A percentile compares a stretch with the other conserved stretches of the same genome.
These are phyloP conservation scores for Rhizophagus clarus DNA, from an alignment of 192 early-diverging fungal species.

Conservation along the genomic window DNA sequence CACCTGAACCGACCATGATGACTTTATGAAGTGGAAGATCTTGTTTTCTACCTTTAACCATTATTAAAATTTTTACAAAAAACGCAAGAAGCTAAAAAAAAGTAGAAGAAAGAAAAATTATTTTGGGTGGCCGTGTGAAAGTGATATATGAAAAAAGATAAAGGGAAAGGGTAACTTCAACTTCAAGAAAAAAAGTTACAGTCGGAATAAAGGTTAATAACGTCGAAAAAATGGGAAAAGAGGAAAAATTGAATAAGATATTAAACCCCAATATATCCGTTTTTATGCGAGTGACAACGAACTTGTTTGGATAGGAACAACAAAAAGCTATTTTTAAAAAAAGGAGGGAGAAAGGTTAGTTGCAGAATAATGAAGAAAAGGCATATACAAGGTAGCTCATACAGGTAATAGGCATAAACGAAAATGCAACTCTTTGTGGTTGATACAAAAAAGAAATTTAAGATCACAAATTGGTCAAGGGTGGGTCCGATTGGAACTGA, in stretches of 20 bases:
- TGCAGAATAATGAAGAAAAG: conserved; percentile 23
- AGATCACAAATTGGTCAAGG: neutral
- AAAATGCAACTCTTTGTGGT: conserved; percentile 1
- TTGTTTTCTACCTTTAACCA: conserved; percentile 71
- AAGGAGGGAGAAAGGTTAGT: neutral
- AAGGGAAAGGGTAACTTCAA: neutral
- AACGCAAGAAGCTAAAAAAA: neutral
- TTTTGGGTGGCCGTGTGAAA: neutral
- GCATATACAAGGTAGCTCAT: conserved; percentile 1
- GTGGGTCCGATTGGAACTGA: conserved; percentile 3
- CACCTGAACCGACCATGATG: conserved; percentile 91
- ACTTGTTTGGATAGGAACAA: neutral
- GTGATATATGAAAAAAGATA: neutral
- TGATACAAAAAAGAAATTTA: neutral
- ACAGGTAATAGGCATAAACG: conserved; percentile 4
- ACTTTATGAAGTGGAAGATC: conserved; percentile 85
- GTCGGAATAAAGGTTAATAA: neutral
- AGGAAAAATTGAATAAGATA: neutral
- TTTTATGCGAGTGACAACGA: neutral
- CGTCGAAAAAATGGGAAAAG: neutral
- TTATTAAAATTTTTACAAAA: conserved; percentile 33
- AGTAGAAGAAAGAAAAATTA: neutral
- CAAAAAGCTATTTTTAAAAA: neutral
- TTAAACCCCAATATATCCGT: too few relatives aligned
- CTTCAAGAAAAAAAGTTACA: neutral